Base-by-base conservation (phyloP, 1,284 basidiomycete genomes). In the Boletellus deceptivus region DNA sequence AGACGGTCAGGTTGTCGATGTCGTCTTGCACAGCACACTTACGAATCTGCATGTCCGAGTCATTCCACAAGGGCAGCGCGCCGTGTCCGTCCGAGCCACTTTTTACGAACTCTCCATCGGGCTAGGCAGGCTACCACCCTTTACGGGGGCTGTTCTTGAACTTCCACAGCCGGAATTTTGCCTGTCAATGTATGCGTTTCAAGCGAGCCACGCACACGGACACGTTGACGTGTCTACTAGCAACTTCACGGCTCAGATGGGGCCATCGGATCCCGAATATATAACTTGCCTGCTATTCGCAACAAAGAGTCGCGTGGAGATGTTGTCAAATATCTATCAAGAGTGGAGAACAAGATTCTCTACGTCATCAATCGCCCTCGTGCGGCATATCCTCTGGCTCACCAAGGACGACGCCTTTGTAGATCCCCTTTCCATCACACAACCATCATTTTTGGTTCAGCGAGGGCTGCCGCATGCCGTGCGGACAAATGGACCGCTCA, bases 401-500 rank as follows among this genome's bases (percentile, higher is more conserved):
- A 82, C 82, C 7, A 70, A 70, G 33, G 68, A 76, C 27, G 68
- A 74, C n/a, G 62, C 77, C 4, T 69, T 82, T 24, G 74, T 87
- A 8, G 89, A 93, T 63, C 85, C 86, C 20, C 74, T 87, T 34
- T 90, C 89, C 20, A 83, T 84, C 39, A 89, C 82, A 40, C 89
- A 89, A 46, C 88, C 89, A 4, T 89, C 89, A 2, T 90, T 84
- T 61, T 75, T 92, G 36, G 79, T 92, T 25, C 89, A 90, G 63
- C 76, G 74, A 46, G 89, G 88, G 3, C 70, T 75, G 11, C 86
- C 89, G 3, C 78, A 83, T 46, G 65, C 73, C 37, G 62, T 91
- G 39, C 84, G 90, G 25, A 79, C 77, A 22, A 81, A 88, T 56
- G 69, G 75, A 2, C 72, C 74, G 4, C 89, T 89, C 72, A 84